Base-by-base conservation (phyloP, 768 basidiomycete species). In the Suillus plorans region DNA sequence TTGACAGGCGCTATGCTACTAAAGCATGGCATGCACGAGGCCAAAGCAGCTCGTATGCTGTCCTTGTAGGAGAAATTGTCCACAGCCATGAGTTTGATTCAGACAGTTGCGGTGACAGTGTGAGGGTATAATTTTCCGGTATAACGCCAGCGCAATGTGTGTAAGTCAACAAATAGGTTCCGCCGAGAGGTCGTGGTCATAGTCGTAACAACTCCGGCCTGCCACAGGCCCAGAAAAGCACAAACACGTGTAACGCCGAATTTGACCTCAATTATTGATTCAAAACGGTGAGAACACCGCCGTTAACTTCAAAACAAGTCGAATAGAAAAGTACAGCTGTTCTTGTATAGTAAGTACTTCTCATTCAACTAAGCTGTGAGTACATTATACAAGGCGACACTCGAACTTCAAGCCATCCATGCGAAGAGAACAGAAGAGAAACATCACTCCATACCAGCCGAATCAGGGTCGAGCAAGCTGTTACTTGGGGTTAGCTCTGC, bases 31-130 rank as follows among this genome's bases (percentile, higher is more conserved):
- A 88, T 77, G 72, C 89, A 91, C 28, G 87, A 80, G 56, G 80
- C 78, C 64, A 89, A 71, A 18, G 84, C 86, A 42, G 88, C 86
- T 49, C 84, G 82, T 62, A 89, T 59, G 52, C 77, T 82, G 69
- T 91, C 90, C 12, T 83, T 80, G 84, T 86, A 90, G 22, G 89
- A 89, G 70, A 86, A 85, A 20, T 57, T 66, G 60, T 75, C 82
- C 81, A 84, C 82, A 34, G 66, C 45, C 53, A 63, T 58, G 5
- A 59, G 10, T 42, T 39, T 59, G 39, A 41, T 28, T 16, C 57
- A 59, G 25, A 22, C 6, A 16, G 36, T 37, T 37, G n/a, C 36
- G 7, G 53, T 55, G 52, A 55, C 6, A n/a, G 55, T 57, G 56
- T 57, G 56, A 37, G 36, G 12, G 12, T 37, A 8, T 37, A 25